Evolutionary conservation across 192 early-diverging fungal species (phyloP).

Genomic region (Coemansia sp.): DNA sequence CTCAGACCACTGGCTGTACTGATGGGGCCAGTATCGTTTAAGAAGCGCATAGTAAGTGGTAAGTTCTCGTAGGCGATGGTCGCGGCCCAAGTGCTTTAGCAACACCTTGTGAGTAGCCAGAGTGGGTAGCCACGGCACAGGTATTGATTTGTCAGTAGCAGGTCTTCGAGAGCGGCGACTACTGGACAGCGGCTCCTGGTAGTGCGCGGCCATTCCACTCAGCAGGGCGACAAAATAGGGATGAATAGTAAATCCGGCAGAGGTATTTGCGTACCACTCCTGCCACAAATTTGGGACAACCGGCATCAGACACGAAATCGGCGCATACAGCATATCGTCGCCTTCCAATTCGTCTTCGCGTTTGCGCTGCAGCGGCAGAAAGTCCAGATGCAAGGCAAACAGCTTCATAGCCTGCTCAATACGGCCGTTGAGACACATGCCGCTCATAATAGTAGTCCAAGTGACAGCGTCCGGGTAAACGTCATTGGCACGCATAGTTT

Average conservation of each 20-base stretch:
- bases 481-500: constrained; percentile 7
- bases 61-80: background rate
- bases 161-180: background rate
- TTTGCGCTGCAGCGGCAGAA: constrained; percentile 11
- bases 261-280: constrained; percentile 11
- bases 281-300: constrained; percentile 17
- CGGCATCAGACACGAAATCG: background rate
- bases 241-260: background rate
- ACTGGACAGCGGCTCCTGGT: background rate
- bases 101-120: constrained; percentile 34
- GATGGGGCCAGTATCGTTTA: constrained; percentile 12
- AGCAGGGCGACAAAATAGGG: background rate
- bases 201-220: background rate
- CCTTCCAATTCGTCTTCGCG: background rate
- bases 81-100: constrained; percentile 12
- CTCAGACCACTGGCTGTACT: constrained; percentile 25
- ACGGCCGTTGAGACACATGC: constrained; percentile 19
- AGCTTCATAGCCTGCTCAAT: constrained; percentile 15
- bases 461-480: constrained; percentile 16
- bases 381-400: constrained; percentile 35
- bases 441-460: constrained; percentile 30
- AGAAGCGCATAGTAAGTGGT: constrained; percentile 11
- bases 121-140: constrained; percentile 37
- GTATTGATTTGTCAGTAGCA: background rate
- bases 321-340: background rate